A percentile compares a stretch with the other conserved stretches of the same genome.
Conservation (phyloP, 106 monocot species). For the Acorus calamus region DNA sequence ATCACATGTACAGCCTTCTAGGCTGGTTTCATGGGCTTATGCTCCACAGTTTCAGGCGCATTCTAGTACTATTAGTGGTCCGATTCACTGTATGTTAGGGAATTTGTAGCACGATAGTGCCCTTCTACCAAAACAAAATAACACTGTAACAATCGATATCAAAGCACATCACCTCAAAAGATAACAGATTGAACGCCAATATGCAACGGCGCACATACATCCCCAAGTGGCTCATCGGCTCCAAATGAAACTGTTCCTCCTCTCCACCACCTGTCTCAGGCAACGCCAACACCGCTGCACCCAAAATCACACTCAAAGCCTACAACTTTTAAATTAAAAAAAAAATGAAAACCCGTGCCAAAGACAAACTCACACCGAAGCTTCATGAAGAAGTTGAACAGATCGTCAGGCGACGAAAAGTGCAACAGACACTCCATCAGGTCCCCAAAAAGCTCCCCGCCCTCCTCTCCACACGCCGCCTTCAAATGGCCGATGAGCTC, state of each 20-base stretch:
- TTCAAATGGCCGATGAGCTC: slow-evolving; percentile 70
- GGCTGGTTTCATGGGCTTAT: too few species aligned
- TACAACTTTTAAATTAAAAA: not conserved
- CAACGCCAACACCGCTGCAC: slow-evolving; percentile 42
- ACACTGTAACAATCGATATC: not conserved
- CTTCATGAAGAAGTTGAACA: slow-evolving; percentile 88
- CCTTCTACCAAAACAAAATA: not conserved
- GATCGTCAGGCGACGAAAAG: slow-evolving; percentile 83
- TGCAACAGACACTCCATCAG: slow-evolving; percentile 39
- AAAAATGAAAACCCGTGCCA: not conserved
- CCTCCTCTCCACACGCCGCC: slow-evolving; percentile 25
- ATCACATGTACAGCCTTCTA: too few species aligned
- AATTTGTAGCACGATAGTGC: too few species aligned
- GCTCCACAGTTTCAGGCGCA: too few species aligned
- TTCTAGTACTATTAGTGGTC: too few species aligned
- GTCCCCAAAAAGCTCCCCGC: slow-evolving; percentile 46
- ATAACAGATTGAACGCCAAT: slow-evolving; percentile 61
- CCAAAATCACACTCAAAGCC: not conserved
- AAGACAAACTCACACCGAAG: slow-evolving; percentile 40
- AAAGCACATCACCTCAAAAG: slow-evolving; percentile 62
- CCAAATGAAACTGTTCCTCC: slow-evolving; percentile 70
- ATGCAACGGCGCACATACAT: slow-evolving; percentile 81
- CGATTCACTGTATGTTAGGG: too few species aligned
- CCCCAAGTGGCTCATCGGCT: slow-evolving; percentile 77
- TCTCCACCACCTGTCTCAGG: slow-evolving; percentile 35